Conservation (phyloP, 306 rosid species). For the Hylodesmum podocarpum region DNA sequence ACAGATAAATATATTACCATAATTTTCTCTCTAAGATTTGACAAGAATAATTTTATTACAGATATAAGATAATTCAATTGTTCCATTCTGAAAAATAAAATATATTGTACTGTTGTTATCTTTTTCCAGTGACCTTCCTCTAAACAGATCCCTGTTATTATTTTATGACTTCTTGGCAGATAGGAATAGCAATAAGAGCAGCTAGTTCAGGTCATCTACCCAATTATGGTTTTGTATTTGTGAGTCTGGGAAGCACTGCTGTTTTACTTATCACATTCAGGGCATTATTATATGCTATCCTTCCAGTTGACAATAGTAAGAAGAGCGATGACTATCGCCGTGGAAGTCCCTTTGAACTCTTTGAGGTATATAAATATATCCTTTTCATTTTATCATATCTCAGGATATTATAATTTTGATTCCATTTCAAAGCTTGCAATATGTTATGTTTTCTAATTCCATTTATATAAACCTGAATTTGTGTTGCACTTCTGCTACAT, state of each 20-base stretch:
- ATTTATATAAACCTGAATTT: background rate
- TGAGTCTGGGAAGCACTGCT: conserved; percentile 86
- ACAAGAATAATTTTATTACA: background rate
- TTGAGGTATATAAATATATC: conserved; percentile 78
- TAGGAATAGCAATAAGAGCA: conserved; percentile 73
- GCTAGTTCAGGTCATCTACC: conserved; percentile 60
- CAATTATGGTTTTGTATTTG: conserved; percentile 57
- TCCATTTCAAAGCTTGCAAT: conserved; percentile 19
- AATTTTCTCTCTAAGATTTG: background rate
- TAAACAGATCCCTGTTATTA: background rate
- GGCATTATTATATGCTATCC: conserved; percentile 56
- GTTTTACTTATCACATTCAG: conserved; percentile 78
- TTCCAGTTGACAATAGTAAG: conserved; percentile 56
- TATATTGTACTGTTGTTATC: background rate
- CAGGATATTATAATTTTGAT: background rate
- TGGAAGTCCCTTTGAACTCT: conserved; percentile 88
- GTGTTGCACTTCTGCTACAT: background rate
- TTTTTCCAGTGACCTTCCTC: background rate
- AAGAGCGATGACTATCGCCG: conserved; percentile 78
- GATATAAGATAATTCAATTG: background rate
- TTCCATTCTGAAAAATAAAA: background rate
- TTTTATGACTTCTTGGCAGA: conserved; percentile 44
- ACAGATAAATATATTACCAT: background rate
- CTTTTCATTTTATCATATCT: conserved; percentile 3
- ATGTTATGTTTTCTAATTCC: no score